Base-by-base conservation (phyloP, 148 eudicot species). In the Nyssa sinensis region DNA sequence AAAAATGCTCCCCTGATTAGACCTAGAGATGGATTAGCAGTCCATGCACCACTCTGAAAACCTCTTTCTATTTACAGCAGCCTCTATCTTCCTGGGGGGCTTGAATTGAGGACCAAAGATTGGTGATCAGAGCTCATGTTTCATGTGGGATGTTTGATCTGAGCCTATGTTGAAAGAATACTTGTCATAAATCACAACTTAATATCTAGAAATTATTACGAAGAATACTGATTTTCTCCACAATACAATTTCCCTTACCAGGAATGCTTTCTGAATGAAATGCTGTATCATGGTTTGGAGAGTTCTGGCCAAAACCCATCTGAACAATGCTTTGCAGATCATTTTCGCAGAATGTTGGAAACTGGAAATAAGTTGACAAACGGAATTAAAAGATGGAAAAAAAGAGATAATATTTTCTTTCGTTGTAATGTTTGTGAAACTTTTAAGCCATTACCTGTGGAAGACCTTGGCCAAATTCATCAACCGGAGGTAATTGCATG, bases 241-340 rank as follows among this genome's bases (percentile, higher is more conserved):
- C 73, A 69, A 35, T 21, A 58, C 14, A 29, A 28, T 30, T 5
- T 70, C 58, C n/a, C 37, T 81, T 79, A 86, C 89, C 87, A 71
- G 74, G 80, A 71, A 75, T 77, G 67, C 49, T 39, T 39, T 72
- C 80, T 78, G 77, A 61, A 61, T 67, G 78, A 80, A 78, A 80
- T 72, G 67, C 77, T 5, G 24, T n/a, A 21, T 66, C 64, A 57
- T 27, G 62, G 67, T 75, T 68, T 29, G 78, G 79, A n/a, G n/a
- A n/a, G 39, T 75, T 76, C 73, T 83, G 89, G 21, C 80, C 76
- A 67, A 70, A 87, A 33, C 92, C 82, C 90, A 84, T 91, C 33
- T 87, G 84, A 31, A 91, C 84, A 61, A 89, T 86, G 82, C 83
- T 86, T 67, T 89, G 97, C 24, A 89, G 81, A 28, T 88, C 97